Evolutionary conservation across 352 stramenopile species (phyloP), one percentile per base, ranked within the genome.

Genomic region (Thalassiosira pacifica): DNA sequence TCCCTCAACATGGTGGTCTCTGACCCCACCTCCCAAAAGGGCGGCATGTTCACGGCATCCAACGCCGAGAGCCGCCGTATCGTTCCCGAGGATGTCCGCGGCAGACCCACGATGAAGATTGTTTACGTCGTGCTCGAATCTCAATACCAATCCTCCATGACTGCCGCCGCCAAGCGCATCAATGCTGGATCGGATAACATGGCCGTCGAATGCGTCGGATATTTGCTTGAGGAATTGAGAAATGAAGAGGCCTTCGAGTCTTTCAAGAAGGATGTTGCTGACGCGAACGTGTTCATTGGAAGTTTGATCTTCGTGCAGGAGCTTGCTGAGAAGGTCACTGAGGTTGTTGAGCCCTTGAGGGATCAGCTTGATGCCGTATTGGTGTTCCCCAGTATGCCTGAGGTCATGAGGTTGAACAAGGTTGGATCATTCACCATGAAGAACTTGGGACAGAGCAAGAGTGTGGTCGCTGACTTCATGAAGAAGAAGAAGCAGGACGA

Each of bases 401-500:
- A 97, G 83, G 95, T 97, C 22, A 97, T 97, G 95, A 86, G 95
- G 72, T 88, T 97, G 66, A 97, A 97, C 86, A 97, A 97, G 86
- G 93, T 97, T 66, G 95, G 95, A 76, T 90, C 68, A 11, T 97
- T 97, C 83, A 96, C 95, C 5, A 97, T 97, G 95, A 95, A 96
- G 65, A 97, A 96, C 71, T 82, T 97, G 26, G 95, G 95, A 78
- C 95, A 97, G 83, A 94, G 85, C 64, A 97, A 97, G 89, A 95
- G 88, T 77, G 93, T 97, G 22, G 90, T 97, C 10, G 86, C 90
- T 52, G 95, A 97, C 69, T 97, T 97, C 84, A 97, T 97, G 95
- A 97, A 97, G 88, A 97, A 96, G 88, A 97, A 97, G 90, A 96
- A 96, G 92, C 83, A 93, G 75, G 95, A 97, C 60, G 93, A 96